Evolutionary conservation across 352 stramenopile genomes (phyloP).

Genomic region (Phytophthora brassicae): DNA sequence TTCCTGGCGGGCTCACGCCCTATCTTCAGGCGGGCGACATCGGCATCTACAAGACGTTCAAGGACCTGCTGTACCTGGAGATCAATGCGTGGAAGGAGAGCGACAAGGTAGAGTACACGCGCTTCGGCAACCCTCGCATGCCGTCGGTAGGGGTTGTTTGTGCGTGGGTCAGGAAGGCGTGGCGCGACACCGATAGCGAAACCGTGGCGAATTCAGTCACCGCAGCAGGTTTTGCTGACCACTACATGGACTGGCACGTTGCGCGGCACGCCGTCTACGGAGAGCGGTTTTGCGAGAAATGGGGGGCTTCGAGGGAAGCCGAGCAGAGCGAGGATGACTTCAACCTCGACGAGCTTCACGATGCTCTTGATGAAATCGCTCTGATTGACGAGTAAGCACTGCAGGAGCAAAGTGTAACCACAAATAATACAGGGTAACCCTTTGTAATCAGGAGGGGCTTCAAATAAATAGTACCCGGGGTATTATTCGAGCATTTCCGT

Average conservation of each 20-base stretch:
- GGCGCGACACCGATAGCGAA: neutral
- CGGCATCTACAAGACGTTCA: slow-evolving; percentile 21
- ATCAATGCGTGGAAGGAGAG: slow-evolving; percentile 15
- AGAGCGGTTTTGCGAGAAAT: neutral
- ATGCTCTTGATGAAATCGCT: neutral
- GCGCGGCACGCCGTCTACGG: slow-evolving; percentile 4
- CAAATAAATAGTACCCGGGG: neutral
- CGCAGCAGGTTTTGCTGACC: neutral
- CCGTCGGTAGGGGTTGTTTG: neutral
- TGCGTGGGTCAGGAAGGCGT: neutral
- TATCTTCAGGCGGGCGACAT: no score
- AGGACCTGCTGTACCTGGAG: slow-evolving; percentile 6
- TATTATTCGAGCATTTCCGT: neutral
- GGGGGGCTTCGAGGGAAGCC: neutral
- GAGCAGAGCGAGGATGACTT: neutral
- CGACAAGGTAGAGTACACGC: slow-evolving; percentile 10
- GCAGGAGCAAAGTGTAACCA: neutral
- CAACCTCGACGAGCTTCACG: neutral
- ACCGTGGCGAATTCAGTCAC: neutral
- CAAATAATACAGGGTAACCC: neutral
- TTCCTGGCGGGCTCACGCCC: slow-evolving; percentile 8
- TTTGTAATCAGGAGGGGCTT: neutral
- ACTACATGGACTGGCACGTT: slow-evolving; percentile 1
- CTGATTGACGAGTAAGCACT: neutral
- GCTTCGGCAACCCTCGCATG: slow-evolving; percentile 1